phyloP scores from a whole-genome alignment of 495 filamentous ascomycete genomes.

The Cenococcum geophilum region DNA sequence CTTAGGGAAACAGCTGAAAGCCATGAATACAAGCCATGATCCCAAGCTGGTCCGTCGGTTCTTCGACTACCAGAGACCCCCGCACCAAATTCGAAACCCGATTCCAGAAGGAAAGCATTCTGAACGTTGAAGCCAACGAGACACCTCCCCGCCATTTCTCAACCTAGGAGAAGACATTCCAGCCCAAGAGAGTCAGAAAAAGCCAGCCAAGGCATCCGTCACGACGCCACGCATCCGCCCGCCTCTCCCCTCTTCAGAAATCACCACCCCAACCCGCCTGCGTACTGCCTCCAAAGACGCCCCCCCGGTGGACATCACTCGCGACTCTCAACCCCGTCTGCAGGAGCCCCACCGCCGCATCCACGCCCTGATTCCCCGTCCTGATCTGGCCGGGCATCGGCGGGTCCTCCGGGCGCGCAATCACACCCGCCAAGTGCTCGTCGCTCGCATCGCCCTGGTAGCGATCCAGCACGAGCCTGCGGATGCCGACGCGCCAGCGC shows the following conservation, averaged over 20 bases:
- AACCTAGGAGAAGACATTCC: too few relatives aligned
- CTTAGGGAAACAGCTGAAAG: too few relatives aligned
- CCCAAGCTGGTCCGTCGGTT: too few relatives aligned
- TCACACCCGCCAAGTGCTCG: constrained; percentile 16
- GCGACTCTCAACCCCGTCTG: constrained; percentile 25
- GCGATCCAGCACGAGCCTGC: constrained; percentile 24
- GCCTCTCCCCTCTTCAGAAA: background rate
- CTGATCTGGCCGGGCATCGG: constrained; percentile 25
- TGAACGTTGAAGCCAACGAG: too few relatives aligned
- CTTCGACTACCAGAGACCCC: too few relatives aligned
- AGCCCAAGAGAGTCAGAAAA: background rate
- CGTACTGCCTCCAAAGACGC: constrained; percentile 7
- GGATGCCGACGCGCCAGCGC: constrained; percentile 29
- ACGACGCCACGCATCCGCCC: background rate
- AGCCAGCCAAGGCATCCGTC: background rate
- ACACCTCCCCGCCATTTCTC: too few relatives aligned
- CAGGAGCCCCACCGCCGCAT: constrained; percentile 29
- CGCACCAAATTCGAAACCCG: too few relatives aligned
- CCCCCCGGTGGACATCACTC: constrained; percentile 18
- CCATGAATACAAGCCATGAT: too few relatives aligned
- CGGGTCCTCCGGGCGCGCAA: constrained; percentile 21
- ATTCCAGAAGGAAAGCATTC: too few relatives aligned
- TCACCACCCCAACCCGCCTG: constrained; percentile 30
- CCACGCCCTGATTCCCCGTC: constrained; percentile 30
- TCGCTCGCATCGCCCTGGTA: constrained; percentile 27